These are phyloP conservation scores for Diaporthe eres DNA, from an alignment of 2,329 filamentous ascomycete genomes.

Conservation along the genomic window DNA sequence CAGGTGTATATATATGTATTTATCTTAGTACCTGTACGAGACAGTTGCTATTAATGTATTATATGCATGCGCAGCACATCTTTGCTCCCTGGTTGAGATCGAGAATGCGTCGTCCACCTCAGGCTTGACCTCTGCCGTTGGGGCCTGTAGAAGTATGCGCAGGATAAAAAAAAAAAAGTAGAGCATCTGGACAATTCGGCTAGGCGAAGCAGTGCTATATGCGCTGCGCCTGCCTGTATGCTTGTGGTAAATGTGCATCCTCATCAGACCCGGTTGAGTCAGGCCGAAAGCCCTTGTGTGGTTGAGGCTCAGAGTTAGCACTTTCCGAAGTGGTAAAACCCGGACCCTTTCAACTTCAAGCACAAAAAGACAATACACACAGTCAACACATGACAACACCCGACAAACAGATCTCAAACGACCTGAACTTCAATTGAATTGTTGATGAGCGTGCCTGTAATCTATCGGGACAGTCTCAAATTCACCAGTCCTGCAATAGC, in stretches of 20 bases:
- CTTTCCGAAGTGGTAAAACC: neutral
- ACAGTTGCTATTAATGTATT: conserved; percentile 39
- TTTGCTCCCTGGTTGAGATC: neutral
- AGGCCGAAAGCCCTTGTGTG: neutral
- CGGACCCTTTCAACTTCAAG: neutral
- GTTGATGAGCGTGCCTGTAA: neutral
- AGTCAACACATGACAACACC: neutral
- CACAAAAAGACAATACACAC: neutral
- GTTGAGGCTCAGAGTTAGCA: neutral
- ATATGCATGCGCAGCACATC: conserved; percentile 6
- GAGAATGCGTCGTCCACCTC: neutral
- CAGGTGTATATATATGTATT: conserved; percentile 24
- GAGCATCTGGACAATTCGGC: neutral
- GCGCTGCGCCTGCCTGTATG: neutral
- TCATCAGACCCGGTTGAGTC: neutral
- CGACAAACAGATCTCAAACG: neutral
- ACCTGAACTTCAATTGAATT: neutral
- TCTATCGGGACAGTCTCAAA: neutral
- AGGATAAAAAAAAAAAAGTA: neutral
- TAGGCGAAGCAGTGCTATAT: too few relatives aligned
- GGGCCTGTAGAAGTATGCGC: neutral
- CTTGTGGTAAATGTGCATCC: neutral
- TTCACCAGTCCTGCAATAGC: neutral
- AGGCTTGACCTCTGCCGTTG: neutral
- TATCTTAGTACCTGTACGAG: conserved; percentile 31